These are phyloP conservation scores for Sporothrix variecibatus DNA, from an alignment of 2,329 filamentous ascomycete genomes.

Conservation along the genomic window DNA sequence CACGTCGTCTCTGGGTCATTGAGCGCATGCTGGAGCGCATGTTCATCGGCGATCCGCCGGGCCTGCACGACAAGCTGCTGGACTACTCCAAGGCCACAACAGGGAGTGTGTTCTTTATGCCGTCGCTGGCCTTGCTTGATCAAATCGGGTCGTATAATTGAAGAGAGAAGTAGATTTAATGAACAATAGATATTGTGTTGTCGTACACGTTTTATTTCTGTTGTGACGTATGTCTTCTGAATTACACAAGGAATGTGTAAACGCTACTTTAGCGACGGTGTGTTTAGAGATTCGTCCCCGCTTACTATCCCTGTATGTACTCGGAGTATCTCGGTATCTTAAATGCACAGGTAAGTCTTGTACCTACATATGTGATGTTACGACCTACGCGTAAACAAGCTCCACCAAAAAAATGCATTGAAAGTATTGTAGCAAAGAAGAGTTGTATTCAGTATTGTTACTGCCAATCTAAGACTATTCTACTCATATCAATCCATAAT, in stretches of 20 bases:
- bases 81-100: conserved; percentile 57
- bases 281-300: background rate
- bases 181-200: background rate
- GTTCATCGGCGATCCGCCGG: conserved; percentile 57
- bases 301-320: background rate
- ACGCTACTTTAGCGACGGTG: background rate
- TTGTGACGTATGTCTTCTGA: too few relatives aligned
- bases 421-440: background rate
- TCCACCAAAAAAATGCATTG: background rate
- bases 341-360: background rate
- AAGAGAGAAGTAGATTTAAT: background rate
- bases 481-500: too few relatives aligned
- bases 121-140: conserved; percentile 43
- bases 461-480: background rate
- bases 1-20: conserved; percentile 55
- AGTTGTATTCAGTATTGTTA: background rate
- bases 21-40: conserved; percentile 61
- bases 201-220: too few relatives aligned
- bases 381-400: background rate
- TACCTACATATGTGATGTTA: background rate
- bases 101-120: conserved; percentile 56
- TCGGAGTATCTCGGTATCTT: background rate
- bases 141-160: background rate
- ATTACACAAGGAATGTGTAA: too few relatives aligned
- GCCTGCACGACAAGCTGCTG: conserved; percentile 56